Evolutionary conservation across 192 early-diverging fungal species (phyloP), one percentile per base, ranked within the genome.

Genomic region (Backusella mclennaniae): DNA sequence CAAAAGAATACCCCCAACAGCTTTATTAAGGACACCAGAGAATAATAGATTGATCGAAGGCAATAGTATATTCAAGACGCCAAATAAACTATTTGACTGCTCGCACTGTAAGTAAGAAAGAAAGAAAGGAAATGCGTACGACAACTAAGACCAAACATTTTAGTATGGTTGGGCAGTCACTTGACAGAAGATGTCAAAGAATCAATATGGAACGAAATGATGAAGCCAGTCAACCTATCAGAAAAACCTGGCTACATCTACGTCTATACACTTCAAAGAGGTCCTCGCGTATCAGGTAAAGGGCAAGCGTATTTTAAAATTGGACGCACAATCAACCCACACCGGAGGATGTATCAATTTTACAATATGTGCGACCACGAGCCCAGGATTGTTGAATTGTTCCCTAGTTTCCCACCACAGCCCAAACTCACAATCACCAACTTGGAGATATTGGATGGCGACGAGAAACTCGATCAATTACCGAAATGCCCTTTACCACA

Each of bases 261-360:
- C 17, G 39, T 29, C 1, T 71, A 71, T 29, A 46, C 70, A 6
- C 15, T 71, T 6, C 23, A 39, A 31, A 49, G 29, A 7, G 70
- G 70, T 0, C 70, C 42, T 15, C 39, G 70, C 0, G 29, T 26
- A 0, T 49, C 70, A 17, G 26, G 6, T 19, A 49, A 71, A 6
- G 6, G 23, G 1, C 44, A 49, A 6, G 42, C 31, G 17, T 71
- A 71, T 49, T 71, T 71, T 14, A 71, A 71, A 23, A 49, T 71
- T 19, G 70, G 70, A 2, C 21, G 70, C 8, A 71, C 70, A 4
- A 46, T 29, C 4, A 33, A 71, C 19, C 70, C 70, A 23, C 70
- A 71, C 31, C n/a, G 44, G 33, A 29, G 70, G 6, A 71, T 71
- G 70, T 71, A 44, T 49, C 70, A 71, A 33, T 23, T 71, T 17